Evolutionary conservation across 352 stramenopile genomes (phyloP).

Genomic region (Pythium sp.): DNA sequence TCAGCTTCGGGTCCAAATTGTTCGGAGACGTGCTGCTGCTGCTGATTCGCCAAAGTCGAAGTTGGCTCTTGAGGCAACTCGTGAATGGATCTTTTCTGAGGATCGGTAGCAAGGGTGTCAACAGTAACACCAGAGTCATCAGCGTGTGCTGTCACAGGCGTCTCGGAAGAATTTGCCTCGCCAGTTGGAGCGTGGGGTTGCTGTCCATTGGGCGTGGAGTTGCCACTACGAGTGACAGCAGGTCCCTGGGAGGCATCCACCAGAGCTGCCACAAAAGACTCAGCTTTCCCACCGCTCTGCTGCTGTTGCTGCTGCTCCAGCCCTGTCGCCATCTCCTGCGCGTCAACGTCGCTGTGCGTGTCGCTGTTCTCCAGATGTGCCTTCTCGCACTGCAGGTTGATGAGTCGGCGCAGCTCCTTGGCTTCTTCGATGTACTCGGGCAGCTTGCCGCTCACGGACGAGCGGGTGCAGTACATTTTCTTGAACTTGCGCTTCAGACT

Average conservation of each 20-base stretch:
- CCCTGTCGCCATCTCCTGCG: conserved; percentile 10
- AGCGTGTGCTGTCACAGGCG: background rate
- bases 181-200: background rate
- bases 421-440: conserved; percentile 50
- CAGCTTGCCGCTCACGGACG: conserved; percentile 22
- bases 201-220: background rate
- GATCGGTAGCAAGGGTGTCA: background rate
- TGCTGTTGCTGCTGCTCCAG: conserved; percentile 1
- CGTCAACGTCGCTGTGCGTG: conserved; percentile 32
- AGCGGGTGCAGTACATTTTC: conserved; percentile 61
- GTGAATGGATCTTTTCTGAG: background rate
- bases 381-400: conserved; percentile 44
- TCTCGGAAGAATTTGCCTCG: background rate
- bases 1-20: background rate
- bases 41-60: background rate
- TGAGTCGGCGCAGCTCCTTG: conserved; percentile 45
- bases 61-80: background rate
- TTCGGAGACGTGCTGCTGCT: background rate
- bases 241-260: background rate
- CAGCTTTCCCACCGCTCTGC: background rate
- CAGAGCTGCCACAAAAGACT: background rate
- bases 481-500: conserved; percentile 72
- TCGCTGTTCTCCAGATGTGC: conserved; percentile 34
- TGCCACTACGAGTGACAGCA: background rate
- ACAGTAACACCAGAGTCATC: background rate